These are phyloP conservation scores for Cystobasidiaceae sp. DNA, from an alignment of 1,284 basidiomycete genomes.

Conservation along the genomic window DNA sequence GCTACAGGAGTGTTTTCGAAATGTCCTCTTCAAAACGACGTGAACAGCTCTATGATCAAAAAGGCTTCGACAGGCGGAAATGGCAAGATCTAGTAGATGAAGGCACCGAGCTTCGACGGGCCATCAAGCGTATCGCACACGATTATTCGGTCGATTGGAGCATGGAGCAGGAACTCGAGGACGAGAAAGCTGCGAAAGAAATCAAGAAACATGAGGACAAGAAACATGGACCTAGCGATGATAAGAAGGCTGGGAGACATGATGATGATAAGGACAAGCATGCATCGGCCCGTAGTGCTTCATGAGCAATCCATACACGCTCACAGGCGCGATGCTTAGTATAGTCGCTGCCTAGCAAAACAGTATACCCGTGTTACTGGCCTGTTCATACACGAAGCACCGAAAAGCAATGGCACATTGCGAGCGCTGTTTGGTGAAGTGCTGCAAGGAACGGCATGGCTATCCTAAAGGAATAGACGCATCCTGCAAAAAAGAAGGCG, in stretches of 20 bases:
- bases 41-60: slow-evolving; percentile 30
- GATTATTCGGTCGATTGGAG: slow-evolving; percentile 27
- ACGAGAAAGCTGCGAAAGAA: slow-evolving; percentile 14
- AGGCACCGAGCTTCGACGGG: slow-evolving; percentile 24
- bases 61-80: slow-evolving; percentile 28
- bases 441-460: too few species aligned
- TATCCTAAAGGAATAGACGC: too few species aligned
- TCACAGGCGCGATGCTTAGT: too few species aligned
- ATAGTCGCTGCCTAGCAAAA: too few species aligned
- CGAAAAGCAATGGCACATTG: too few species aligned
- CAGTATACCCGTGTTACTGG: too few species aligned
- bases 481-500: background rate
- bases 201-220: slow-evolving; percentile 23
- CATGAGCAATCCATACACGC: too few species aligned
- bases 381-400: too few species aligned
- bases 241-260: slow-evolving; percentile 1
- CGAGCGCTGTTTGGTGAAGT: too few species aligned
- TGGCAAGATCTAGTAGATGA: slow-evolving; percentile 29
- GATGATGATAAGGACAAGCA: slow-evolving; percentile 6
- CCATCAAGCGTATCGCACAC: slow-evolving; percentile 30
- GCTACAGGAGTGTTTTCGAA: slow-evolving; percentile 22
- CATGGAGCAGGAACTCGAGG: slow-evolving; percentile 24
- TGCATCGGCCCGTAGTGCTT: background rate
- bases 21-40: slow-evolving; percentile 29
- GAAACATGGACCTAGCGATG: background rate